Percentiles rank a stretch among this genome's conserved stretches.
phyloP scores from a whole-genome alignment of 2,329 filamentous ascomycete genomes.

The Dendryphion nanum region DNA sequence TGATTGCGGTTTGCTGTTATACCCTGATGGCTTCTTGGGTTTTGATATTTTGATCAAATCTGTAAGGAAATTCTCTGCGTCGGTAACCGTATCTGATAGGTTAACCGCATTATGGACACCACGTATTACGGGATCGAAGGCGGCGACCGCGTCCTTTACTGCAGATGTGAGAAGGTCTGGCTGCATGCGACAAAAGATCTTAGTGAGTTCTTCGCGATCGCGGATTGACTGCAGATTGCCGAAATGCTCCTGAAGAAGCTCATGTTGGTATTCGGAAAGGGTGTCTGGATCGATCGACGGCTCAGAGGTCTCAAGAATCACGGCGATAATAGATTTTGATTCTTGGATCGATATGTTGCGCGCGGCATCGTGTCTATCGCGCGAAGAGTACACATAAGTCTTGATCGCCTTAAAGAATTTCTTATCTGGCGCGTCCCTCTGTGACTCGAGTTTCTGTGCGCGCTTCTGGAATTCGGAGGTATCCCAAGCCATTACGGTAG shows the following conservation, averaged over 20 bases:
- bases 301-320: slow-evolving; percentile 58
- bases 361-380: slow-evolving; percentile 58
- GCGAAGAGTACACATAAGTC: slow-evolving; percentile 53
- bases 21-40: slow-evolving; percentile 20
- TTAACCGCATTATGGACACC: slow-evolving; percentile 70
- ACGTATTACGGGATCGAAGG: slow-evolving; percentile 74
- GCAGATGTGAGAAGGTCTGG: slow-evolving; percentile 73
- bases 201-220: slow-evolving; percentile 70
- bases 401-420: slow-evolving; percentile 62
- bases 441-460: slow-evolving; percentile 63
- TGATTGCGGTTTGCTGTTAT: slow-evolving; percentile 20
- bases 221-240: slow-evolving; percentile 67
- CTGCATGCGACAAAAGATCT: slow-evolving; percentile 63
- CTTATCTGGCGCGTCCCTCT: slow-evolving; percentile 58
- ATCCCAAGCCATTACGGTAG: slow-evolving; percentile 71
- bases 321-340: slow-evolving; percentile 62
- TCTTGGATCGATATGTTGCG: slow-evolving; percentile 56
- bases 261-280: slow-evolving; percentile 61
- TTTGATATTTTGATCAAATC: slow-evolving; percentile 64
- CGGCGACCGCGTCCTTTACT: slow-evolving; percentile 62
- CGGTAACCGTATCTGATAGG: slow-evolving; percentile 65
- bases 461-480: slow-evolving; percentile 66
- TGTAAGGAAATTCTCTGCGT: slow-evolving; percentile 66
- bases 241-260: slow-evolving; percentile 67
- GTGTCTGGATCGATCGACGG: slow-evolving; percentile 45